These are phyloP conservation scores for Pisolithus thermaeus DNA, from an alignment of 1,284 basidiomycete genomes.

Conservation along the genomic window DNA sequence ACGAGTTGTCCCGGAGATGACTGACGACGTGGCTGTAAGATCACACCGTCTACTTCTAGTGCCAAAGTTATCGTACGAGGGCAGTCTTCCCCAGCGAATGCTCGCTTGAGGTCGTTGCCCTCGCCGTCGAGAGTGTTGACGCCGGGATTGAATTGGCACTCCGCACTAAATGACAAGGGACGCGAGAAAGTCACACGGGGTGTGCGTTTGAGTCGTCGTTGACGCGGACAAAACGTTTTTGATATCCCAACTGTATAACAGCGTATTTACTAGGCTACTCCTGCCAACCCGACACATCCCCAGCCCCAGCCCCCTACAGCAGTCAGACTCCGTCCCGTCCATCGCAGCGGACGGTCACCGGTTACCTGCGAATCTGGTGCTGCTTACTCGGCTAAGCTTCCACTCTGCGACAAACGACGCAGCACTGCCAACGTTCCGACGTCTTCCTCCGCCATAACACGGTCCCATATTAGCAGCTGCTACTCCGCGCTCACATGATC, in stretches of 20 bases:
- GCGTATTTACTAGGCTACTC: neutral
- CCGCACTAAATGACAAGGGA: slow-evolving; percentile 10
- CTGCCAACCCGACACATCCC: no score
- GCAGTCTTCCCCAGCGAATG: no score
- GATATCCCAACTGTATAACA: slow-evolving; percentile 15
- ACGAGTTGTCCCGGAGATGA: no score
- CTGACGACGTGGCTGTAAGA: no score
- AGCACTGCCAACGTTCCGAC: neutral
- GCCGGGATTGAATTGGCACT: slow-evolving; percentile 5
- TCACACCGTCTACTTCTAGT: no score
- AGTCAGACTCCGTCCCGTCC: neutral
- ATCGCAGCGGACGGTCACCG: neutral
- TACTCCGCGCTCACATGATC: slow-evolving; percentile 37
- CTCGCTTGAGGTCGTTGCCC: neutral
- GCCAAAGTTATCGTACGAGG: no score
- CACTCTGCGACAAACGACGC: neutral
- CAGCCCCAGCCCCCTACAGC: no score
- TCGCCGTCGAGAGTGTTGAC: neutral
- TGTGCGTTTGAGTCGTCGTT: slow-evolving; percentile 7
- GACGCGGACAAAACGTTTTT: slow-evolving; percentile 21
- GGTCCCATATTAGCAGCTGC: neutral
- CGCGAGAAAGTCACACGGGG: slow-evolving; percentile 22
- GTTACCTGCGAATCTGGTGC: no score
- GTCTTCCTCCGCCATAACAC: neutral
- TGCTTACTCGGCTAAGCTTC: neutral